phyloP scores from a whole-genome alignment of 176 grass and related monocot species.

The Dendrocalamus sinicus region DNA sequence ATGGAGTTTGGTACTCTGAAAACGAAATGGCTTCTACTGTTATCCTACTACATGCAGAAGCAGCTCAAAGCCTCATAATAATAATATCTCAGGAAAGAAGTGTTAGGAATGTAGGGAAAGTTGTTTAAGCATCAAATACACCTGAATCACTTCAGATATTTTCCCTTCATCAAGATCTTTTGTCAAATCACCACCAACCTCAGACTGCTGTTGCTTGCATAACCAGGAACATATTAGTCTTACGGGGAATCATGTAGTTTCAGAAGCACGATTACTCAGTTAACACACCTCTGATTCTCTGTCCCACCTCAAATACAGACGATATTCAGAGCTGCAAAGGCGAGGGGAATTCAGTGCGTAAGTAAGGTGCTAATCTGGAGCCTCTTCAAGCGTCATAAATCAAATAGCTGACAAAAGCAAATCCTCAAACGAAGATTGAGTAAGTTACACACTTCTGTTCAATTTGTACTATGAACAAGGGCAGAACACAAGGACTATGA shows the following conservation, averaged over 20 bases:
- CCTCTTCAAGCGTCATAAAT: neutral
- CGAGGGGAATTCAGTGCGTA: neutral
- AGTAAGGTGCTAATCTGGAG: no score
- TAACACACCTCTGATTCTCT: neutral
- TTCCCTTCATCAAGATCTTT: neutral
- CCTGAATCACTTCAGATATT: neutral
- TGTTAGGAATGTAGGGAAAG: neutral
- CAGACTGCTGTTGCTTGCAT: neutral
- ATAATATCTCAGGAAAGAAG: neutral
- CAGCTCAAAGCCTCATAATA: neutral
- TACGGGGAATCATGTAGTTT: neutral
- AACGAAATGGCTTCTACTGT: neutral
- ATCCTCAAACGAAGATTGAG: neutral
- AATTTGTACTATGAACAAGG: neutral
- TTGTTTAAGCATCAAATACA: constrained; percentile 16
- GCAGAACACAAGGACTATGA: neutral
- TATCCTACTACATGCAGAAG: neutral
- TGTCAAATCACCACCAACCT: neutral
- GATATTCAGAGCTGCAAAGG: neutral
- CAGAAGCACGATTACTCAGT: neutral
- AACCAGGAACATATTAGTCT: neutral
- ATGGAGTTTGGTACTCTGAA: neutral
- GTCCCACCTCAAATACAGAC: neutral
- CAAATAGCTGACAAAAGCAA: neutral
- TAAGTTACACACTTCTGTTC: neutral